Evolutionary conservation across 345 rosid species (phyloP), one percentile per base, ranked within the genome.

Genomic region (Hibiscus mutabilis): DNA sequence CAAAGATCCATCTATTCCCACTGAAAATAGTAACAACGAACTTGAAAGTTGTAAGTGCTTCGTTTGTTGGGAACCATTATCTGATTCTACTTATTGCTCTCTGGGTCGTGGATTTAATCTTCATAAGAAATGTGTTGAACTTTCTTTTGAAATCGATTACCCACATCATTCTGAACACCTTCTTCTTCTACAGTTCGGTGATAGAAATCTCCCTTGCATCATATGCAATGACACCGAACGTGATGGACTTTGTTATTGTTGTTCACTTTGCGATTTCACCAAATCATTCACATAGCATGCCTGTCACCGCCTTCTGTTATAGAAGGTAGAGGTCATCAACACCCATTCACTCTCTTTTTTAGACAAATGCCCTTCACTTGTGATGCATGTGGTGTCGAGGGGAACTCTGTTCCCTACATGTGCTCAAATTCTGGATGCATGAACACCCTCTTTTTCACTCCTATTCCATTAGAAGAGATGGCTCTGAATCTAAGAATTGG

Each of bases 111-210:
- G 16, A 6, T n/a, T 60, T 29, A 60, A 19, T 12, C 25, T 71
- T 0, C 74, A 71, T 13, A 29, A 44, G 11, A 27, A 44, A 47
- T 71, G 74, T 56, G 52, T 9, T 35, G 60, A 70, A 4, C 60
- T 70, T 14, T 6, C 52, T 22, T 22, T 2, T 18, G 10, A 60
- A 15, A 59, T 71, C 15, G 1, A 24, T 9, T 16, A 71, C 10
- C 75, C 75, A n/a, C 8, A 6, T 18, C 75, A 61, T 60, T 19
- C 4, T 1, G 19, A 24, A 21, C 75, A 73, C n/a, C n/a, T n/a
- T 5, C 62, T 73, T 62, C 0, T 51, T 51, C 75, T 52, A 49
- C 51, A 49, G 18, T 6, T 35, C 0, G 7, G 13, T 6, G 18
- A 5, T 27, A 0, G 4, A 10, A 25, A 4, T 2, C 22, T 68